These are phyloP conservation scores for Heliosperma pusillum DNA, from an alignment of 148 eudicot species.

Conservation along the genomic window DNA sequence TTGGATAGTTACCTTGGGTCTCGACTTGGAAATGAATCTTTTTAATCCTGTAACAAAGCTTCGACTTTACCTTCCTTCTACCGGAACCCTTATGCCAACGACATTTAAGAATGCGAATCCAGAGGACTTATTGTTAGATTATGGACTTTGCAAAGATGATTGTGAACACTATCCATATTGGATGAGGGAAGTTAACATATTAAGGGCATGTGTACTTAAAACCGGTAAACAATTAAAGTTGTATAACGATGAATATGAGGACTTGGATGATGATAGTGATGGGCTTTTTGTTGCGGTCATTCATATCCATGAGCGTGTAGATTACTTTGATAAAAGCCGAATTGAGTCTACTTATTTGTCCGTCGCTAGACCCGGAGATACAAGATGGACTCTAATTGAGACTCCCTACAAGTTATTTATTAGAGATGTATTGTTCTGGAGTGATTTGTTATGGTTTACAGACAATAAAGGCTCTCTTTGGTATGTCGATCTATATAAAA, in stretches of 20 bases:
- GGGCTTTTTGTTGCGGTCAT: slow-evolving; percentile 1
- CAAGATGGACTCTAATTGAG: slow-evolving; percentile 2
- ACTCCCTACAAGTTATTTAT: not conserved
- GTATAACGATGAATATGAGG: not conserved
- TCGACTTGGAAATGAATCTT: not conserved
- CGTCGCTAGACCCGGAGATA: slow-evolving; percentile 5
- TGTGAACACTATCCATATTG: not conserved
- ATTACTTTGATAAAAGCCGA: too few species aligned
- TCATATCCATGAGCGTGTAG: not conserved
- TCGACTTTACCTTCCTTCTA: not conserved
- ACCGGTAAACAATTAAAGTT: not conserved
- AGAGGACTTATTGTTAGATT: too few species aligned
- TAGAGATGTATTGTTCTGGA: not conserved
- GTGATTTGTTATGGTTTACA: not conserved
- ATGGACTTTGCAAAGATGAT: not conserved
- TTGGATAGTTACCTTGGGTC: not conserved
- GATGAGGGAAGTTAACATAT: not conserved
- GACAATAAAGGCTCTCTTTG: not conserved
- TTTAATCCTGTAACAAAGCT: slow-evolving; percentile 10
- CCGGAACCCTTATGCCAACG: not conserved
- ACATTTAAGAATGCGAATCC: too few species aligned
- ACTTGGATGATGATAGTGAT: not conserved
- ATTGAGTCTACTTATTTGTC: not conserved
- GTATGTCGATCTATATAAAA: not conserved
- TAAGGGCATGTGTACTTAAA: not conserved